Base-by-base conservation (phyloP, 345 rosid species). In the Isatis tinctoria region DNA sequence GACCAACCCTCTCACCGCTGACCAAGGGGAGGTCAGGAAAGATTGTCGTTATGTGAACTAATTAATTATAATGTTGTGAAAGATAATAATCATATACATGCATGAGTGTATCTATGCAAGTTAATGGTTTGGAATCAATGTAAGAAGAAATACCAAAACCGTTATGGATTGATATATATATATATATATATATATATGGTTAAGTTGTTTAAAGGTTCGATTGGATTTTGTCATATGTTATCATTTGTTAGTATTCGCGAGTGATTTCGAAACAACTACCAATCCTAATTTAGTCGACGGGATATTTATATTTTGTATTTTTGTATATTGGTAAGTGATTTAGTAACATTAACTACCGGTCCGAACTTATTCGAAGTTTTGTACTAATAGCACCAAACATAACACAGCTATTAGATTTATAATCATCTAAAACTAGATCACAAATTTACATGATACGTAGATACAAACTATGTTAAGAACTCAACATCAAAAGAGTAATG, bases 1-100 rank as follows among this genome's bases (percentile, higher is more conserved):
- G 86, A 87, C 76, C 60, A 87, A 85, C 49, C 96, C 96, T 4
- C 85, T 91, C 8, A 84, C 87, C 0, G 95, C 79, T n/a, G 86
- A 82, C 39, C 78, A 80, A 52, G 97, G 96, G 2, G 95, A 94
- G 79, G 71, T 91, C 14, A 86, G 96, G 75, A 85, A 80, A 73
- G 95, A 91, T 66, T 91, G 98, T 32, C 91, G 98, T 14, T 91
- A 39, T 68, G 88, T 84, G 3, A 91, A 87, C 64, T 70, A 59
- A 65, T 24, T 40, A 26, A 37, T 39, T 45, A 16, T 58, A 47
- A 43, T 17, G 59, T 27, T 69, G 40, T 43, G 27, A 6, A 75
- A 51, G 16, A 20, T 12, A 43, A 43, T 76, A 54, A 69, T 37
- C 30, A 61, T 62, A 67, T 59, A 45, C 44, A 20, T 24, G 18